Evolutionary conservation across 192 early-diverging fungal species (phyloP), one percentile per base, ranked within the genome.

Genomic region (Coemansia sp.): DNA sequence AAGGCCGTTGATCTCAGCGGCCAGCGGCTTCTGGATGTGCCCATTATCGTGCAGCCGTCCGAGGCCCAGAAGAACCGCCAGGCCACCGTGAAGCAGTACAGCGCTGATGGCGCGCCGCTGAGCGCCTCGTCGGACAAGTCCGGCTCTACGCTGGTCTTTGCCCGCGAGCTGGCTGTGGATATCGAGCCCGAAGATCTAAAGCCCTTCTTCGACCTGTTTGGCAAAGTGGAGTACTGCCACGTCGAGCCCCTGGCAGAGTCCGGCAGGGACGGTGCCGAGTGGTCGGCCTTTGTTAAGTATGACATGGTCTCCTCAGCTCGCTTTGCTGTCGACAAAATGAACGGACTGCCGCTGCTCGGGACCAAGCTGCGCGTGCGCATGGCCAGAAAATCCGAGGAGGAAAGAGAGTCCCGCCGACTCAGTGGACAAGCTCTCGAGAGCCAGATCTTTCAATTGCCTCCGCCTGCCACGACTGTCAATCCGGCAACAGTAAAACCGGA

Each of bases 21-120:
- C 19, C 78, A 92, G 77, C 90, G 89, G 83, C 89, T 99, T 67
- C 85, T 97, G 74, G 95, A 93, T 33, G 91, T 97, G 63, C 97
- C 97, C 6, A 94, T 99, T 56, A 89, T 96, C 67, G 93, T 96
- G 42, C 92, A 96, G 78, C 86, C 87, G 51, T 93, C 93, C 1
- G 95, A 97, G 67, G 89, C 94, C 10, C 94, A 98, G 79, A 97
- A 97, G 86, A 98, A 98, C 81, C 79, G 91, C 34, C 73, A 90
- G 35, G 89, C 79, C 78, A 66, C 89, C 8, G 78, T 57, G n/a
- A 63, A 70, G 61, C 74, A 68, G 64, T 76, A 75, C 31, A 67
- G 24, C 44, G 27, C 68, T 3, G 72, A 67, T 16, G 68, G 77
- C 16, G 78, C 54, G 24, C 72, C 77, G 2, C 8, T 77, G 33